Conservation (phyloP, 257 asterid genomes). For the Rubia yunnanensis region DNA sequence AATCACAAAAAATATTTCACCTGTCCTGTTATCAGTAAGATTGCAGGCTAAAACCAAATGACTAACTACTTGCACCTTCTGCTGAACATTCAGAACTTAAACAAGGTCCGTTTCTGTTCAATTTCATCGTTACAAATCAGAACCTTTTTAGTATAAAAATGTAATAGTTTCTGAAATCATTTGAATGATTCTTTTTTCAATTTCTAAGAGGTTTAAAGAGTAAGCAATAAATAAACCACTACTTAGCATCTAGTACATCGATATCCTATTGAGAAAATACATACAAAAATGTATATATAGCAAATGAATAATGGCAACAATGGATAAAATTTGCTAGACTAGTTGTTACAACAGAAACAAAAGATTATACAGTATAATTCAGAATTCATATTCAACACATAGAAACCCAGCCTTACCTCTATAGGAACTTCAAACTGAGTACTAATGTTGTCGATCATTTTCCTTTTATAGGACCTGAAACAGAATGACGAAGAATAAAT, state of each 20-base stretch:
- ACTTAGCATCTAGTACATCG: neutral
- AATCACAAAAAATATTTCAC: neutral
- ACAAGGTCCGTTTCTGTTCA: neutral
- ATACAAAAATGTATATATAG: neutral
- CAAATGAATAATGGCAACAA: neutral
- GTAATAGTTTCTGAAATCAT: neutral
- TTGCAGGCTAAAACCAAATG: neutral
- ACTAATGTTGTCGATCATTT: constrained; percentile 53
- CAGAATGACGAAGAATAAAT: constrained; percentile 7
- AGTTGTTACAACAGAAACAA: neutral
- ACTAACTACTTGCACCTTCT: neutral
- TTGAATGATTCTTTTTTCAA: neutral
- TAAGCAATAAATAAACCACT: neutral
- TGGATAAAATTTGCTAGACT: neutral
- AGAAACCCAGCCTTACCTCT: constrained; percentile 45
- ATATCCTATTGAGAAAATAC: neutral
- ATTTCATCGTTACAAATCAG: neutral
- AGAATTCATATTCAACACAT: constrained; percentile 1
- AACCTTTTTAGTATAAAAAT: neutral
- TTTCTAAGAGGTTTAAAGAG: neutral
- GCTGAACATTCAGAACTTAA: neutral
- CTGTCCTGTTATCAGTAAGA: neutral
- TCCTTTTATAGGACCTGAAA: constrained; percentile 68
- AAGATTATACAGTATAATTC: neutral
- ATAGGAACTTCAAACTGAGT: constrained; percentile 51